Evolutionary conservation across 2,329 filamentous ascomycete species (phyloP), one percentile per base, ranked within the genome.

Genomic region (Magnaporthiopsis rhizophila): DNA sequence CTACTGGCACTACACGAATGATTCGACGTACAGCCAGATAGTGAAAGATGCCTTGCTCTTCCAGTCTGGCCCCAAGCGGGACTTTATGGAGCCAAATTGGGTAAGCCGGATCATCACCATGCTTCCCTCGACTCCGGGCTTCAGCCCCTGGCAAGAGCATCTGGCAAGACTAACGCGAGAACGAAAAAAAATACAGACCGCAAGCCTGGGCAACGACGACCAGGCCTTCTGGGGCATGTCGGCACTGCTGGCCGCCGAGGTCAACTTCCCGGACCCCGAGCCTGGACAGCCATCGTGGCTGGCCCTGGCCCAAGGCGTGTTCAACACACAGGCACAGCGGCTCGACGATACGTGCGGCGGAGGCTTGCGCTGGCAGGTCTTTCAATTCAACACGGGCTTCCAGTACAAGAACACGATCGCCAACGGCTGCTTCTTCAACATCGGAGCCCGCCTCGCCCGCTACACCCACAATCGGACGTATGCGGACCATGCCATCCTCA

Each of bases 291-390:
- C 86, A 0, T 79, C 86, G 66, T 89, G 87, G 83, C 77, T 89
- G 15, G 81, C 86, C 1, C 80, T 92, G 9, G 88, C 86, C 1
- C 85, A 90, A 72, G 88, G 85, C 62, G 88, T 90, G 2, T 93
- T 84, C 72, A 86, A 89, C 69, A 85, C 84, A 0, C 80, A 83
- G 65, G 86, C 84, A 0, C 68, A 75, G 58, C 76, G 88, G 57
- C 89, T 90, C 78, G 88, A 92, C 71, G 82, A 81, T 7, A 73
- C 80, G 0, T 94, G 90, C 71, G 79, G 81, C 53, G 90, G 90
- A 68, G 90, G 90, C 15, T 72, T 93, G 68, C 81, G 89, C 69
- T 92, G 89, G 89, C 90, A 95, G 78, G 88, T 94, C 63, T 90
- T 87, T 66, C 79, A 83, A 0, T 86, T 88, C 68, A 92, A 93